Conservation (phyloP, 192 early-diverging fungal species). For the Diversispora eburnea region DNA sequence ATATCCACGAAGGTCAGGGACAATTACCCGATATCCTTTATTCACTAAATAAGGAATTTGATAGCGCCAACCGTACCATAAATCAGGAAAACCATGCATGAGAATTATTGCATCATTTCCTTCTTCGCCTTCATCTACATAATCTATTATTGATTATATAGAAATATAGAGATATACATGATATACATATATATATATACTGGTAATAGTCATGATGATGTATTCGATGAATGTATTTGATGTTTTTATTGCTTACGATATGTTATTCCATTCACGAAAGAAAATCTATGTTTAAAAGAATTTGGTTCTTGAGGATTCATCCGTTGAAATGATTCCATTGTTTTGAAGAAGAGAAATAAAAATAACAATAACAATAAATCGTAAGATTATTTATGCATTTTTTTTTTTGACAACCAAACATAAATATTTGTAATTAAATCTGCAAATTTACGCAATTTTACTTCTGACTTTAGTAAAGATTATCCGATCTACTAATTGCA, state of each 20-base stretch:
- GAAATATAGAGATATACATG: neutral
- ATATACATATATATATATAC: too few species aligned
- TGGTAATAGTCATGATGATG: too few species aligned
- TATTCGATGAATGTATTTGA: neutral
- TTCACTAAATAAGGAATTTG: slow-evolving; percentile 50
- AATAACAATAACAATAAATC: too few species aligned
- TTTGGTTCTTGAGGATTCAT: slow-evolving; percentile 15
- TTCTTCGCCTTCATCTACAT: slow-evolving; percentile 42
- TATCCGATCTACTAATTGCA: too few species aligned
- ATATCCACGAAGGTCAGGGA: slow-evolving; percentile 47
- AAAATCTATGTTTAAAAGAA: slow-evolving; percentile 22
- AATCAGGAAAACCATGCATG: slow-evolving; percentile 42
- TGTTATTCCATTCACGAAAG: slow-evolving; percentile 22
- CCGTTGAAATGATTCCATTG: neutral
- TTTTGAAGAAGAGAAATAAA: too few species aligned
- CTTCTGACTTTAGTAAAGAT: too few species aligned
- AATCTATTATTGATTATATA: slow-evolving; percentile 29
- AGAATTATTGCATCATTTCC: slow-evolving; percentile 35
- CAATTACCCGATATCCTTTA: slow-evolving; percentile 59
- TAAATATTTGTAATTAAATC: too few species aligned
- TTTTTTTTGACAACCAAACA: too few species aligned
- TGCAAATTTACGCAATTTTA: too few species aligned
- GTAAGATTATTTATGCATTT: too few species aligned
- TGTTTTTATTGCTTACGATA: slow-evolving; percentile 10
- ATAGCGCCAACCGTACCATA: slow-evolving; percentile 45